These are phyloP conservation scores for Solanum chiquidenum DNA, from an alignment of 257 asterid species.

Conservation along the genomic window DNA sequence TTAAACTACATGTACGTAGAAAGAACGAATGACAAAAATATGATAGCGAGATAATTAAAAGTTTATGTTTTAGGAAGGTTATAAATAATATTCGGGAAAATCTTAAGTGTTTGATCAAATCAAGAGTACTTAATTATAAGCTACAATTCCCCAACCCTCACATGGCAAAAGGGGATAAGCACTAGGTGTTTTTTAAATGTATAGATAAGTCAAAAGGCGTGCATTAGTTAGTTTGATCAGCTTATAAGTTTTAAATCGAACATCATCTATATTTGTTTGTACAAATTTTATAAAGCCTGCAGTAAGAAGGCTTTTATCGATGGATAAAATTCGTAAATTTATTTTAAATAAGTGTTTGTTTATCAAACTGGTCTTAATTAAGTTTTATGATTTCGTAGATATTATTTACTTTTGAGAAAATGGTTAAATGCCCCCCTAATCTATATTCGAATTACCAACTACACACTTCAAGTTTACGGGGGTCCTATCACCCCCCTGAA, in stretches of 20 bases:
- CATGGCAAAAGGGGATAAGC: neutral
- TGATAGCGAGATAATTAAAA: neutral
- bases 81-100: neutral
- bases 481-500: too few relatives aligned
- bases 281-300: neutral
- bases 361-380: neutral
- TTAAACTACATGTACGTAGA: neutral
- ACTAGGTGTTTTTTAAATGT: neutral
- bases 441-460: too few relatives aligned
- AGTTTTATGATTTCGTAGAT: neutral
- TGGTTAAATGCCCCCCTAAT: too few relatives aligned
- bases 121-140: neutral
- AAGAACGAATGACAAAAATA: neutral
- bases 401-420: neutral
- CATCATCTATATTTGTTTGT: neutral
- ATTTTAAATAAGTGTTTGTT: neutral
- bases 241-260: neutral
- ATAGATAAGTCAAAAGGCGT: neutral
- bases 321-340: neutral
- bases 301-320: neutral
- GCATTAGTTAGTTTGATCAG: neutral
- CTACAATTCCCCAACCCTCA: neutral
- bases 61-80: neutral
- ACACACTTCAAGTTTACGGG: too few relatives aligned
- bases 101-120: too few relatives aligned